Conservation (phyloP, 495 filamentous ascomycete genomes). For the Sphaerosporella brunnea region DNA sequence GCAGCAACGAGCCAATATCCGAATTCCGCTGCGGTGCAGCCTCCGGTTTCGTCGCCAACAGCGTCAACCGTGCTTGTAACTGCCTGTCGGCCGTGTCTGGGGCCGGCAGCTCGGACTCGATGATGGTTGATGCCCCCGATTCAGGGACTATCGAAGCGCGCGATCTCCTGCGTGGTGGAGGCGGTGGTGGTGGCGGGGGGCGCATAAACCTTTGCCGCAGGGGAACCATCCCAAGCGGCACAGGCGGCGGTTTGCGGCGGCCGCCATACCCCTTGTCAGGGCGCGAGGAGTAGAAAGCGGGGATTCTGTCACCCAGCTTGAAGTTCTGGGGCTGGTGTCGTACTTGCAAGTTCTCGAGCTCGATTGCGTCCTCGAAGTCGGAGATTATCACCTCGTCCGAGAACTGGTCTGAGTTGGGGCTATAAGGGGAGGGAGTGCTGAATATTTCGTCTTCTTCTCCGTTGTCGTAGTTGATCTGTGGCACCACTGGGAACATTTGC, state of each 20-base stretch:
- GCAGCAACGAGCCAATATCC: slow-evolving; percentile 13
- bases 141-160: no score
- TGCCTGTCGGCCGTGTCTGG: no score
- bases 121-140: no score
- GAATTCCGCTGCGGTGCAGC: background rate
- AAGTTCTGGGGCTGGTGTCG: slow-evolving; percentile 5
- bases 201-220: background rate
- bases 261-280: slow-evolving; percentile 14
- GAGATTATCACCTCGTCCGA: slow-evolving; percentile 16
- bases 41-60: slow-evolving; percentile 6
- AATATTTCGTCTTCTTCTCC: no score
- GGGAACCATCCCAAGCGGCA: slow-evolving; percentile 16
- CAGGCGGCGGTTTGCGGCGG: slow-evolving; percentile 18
- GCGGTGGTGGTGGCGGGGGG: background rate
- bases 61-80: slow-evolving; percentile 15
- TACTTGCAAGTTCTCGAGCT: background rate
- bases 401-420: background rate
- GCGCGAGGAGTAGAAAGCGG: slow-evolving; percentile 19
- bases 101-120: no score
- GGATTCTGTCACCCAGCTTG: slow-evolving; percentile 19
- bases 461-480: no score
- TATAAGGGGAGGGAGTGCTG: no score
- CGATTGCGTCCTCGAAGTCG: slow-evolving; percentile 14
- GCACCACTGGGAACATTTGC: no score
- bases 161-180: background rate